Evolutionary conservation across 2,329 filamentous ascomycete genomes (phyloP).

Genomic region (Cordyceps farinosa): DNA sequence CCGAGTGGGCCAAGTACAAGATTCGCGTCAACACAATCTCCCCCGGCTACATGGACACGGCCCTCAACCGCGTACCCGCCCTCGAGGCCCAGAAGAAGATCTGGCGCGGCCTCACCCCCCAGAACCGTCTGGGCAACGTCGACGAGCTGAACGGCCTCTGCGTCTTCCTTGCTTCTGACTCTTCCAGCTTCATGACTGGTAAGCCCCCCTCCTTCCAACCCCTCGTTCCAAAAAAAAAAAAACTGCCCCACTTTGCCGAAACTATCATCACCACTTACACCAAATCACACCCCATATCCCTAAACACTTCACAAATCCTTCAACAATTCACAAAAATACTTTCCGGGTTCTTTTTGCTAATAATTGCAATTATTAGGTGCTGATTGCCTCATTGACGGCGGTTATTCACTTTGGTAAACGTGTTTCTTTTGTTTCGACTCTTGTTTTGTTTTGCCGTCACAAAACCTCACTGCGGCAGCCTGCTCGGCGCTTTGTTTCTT

Average conservation of each 20-base stretch:
- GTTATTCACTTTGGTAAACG: slow-evolving; percentile 60
- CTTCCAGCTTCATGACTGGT: slow-evolving; percentile 74
- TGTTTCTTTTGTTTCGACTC: not conserved
- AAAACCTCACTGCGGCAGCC: no score
- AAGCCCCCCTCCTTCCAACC: not conserved
- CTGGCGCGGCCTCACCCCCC: slow-evolving; percentile 71
- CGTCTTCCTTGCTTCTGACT: slow-evolving; percentile 71
- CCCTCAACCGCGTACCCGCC: slow-evolving; percentile 71
- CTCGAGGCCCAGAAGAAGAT: slow-evolving; percentile 80
- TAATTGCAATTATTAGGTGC: not conserved
- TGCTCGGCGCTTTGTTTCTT: no score
- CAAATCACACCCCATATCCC: not conserved
- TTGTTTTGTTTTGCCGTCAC: no score
- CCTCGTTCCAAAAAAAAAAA: not conserved
- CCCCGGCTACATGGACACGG: slow-evolving; percentile 84
- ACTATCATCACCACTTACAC: not conserved
- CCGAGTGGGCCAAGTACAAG: slow-evolving; percentile 77
- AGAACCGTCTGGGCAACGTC: slow-evolving; percentile 67
- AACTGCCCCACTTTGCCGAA: not conserved
- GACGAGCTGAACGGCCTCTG: slow-evolving; percentile 76
- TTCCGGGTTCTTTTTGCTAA: not conserved
- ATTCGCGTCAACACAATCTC: slow-evolving; percentile 84
- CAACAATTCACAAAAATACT: not conserved
- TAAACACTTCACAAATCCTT: slow-evolving; percentile 40
- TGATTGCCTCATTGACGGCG: slow-evolving; percentile 63